Evolutionary conservation across 2,329 filamentous ascomycete species (phyloP), one percentile per base, ranked within the genome.

Genomic region (Hyphodiscus sp.): DNA sequence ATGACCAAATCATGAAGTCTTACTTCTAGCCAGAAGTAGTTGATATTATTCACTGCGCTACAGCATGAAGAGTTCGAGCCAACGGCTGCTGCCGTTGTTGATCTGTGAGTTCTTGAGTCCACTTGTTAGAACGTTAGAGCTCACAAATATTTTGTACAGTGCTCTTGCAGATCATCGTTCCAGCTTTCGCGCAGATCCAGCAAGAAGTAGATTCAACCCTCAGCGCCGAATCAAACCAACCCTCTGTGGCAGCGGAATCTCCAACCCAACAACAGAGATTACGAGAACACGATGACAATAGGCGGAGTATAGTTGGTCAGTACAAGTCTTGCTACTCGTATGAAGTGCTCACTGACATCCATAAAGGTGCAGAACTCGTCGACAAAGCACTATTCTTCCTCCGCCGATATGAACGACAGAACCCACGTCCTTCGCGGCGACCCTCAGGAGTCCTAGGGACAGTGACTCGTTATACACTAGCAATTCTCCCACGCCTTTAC

Each of bases 401-500:
- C 33, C 66, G 61, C 23, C 57, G 56, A 52, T 63, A 67, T 47
- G 63, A 69, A 58, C 58, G 58, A 58, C 53, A 56, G 49, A 60
- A 64, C 54, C 62, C 61, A 20, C 61, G 58, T 46, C 54, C 63
- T 63, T 63, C 68, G 41, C 61, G 67, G 54, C 81, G 79, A 65
- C 78, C 81, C 8, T 77, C 77, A 10, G 82, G 83, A 29, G 65
- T 86, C 33, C 55, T 85, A 6, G 79, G 78, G 41, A 75, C 76
- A 53, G 72, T 76, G 41, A 71, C 76, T 58, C 76, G 86, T 71
- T 87, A 86, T 65, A 76, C 77, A 41, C 80, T 81, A 62, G 74
- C 84, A 66, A 70, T 80, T 20, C 82, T 87, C 65, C 77, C 80
- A 46, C 70, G 84, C 29, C 70, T 87, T 18, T 86, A 86, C 66